A percentile compares a stretch with the other conserved stretches of the same genome.
These are phyloP conservation scores for Reticulascus tulasneorum DNA, from an alignment of 2,329 filamentous ascomycete species.

Conservation along the genomic window DNA sequence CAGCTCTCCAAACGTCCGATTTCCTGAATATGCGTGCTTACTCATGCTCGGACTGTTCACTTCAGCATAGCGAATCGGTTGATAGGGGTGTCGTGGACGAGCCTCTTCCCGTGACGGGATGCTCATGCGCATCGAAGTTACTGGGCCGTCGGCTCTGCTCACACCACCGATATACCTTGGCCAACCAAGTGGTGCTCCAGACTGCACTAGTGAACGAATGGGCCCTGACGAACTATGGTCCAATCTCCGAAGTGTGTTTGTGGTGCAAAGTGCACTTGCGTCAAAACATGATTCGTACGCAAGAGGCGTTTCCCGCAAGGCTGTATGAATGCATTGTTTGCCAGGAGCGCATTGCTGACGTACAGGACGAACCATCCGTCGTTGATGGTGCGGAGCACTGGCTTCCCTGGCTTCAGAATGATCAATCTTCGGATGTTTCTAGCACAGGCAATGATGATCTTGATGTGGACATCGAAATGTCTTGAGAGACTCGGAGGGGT, in stretches of 20 bases:
- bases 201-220: constrained; percentile 22
- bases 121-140: constrained; percentile 31
- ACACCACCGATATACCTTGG: constrained; percentile 27
- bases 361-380: no score
- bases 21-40: constrained; percentile 31
- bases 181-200: constrained; percentile 18
- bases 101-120: constrained; percentile 27
- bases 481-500: no score
- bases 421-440: no score
- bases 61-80: constrained; percentile 1
- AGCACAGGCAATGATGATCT: no score
- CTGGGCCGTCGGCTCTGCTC: constrained; percentile 27
- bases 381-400: no score
- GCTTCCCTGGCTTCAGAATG: no score
- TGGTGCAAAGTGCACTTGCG: constrained; percentile 23
- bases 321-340: no score
- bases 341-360: no score
- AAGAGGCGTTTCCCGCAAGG: no score
- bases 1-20: constrained; percentile 15
- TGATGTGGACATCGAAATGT: no score
- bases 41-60: constrained; percentile 28
- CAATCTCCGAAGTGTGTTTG: constrained; percentile 25
- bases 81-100: neutral
- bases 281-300: no score
- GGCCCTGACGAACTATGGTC: constrained; percentile 18